Percentiles rank a stretch among this genome's conserved stretches.
Evolutionary conservation across 192 early-diverging fungal genomes (phyloP).

Genomic region (Coemansia sp.): DNA sequence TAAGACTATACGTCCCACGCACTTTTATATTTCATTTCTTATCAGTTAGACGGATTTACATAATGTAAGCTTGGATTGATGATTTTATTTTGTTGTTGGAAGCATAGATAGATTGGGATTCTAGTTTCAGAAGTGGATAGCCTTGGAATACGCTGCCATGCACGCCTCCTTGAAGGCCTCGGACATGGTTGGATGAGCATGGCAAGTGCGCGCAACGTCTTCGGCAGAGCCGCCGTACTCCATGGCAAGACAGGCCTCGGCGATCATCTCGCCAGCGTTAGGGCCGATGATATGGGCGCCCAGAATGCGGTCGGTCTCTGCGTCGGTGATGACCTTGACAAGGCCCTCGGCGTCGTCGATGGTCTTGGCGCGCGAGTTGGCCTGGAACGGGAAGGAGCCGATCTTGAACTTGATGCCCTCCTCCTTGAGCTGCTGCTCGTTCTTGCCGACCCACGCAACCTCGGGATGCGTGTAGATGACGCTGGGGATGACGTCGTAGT

Average conservation of each 20-base stretch:
- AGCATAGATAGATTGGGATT: no score
- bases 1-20: neutral
- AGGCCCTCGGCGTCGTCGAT: slow-evolving; percentile 91
- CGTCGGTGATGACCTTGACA: slow-evolving; percentile 96
- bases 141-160: slow-evolving; percentile 83
- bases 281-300: slow-evolving; percentile 99
- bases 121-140: slow-evolving; percentile 66
- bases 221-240: slow-evolving; percentile 98
- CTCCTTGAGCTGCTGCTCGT: slow-evolving; percentile 90
- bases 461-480: slow-evolving; percentile 99
- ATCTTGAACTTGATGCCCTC: slow-evolving; percentile 83
- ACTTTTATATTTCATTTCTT: no score
- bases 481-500: slow-evolving; percentile 96
- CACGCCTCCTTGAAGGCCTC: slow-evolving; percentile 99
- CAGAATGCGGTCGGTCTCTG: slow-evolving; percentile 92
- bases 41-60: no score
- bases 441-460: slow-evolving; percentile 98
- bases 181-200: slow-evolving; percentile 94
- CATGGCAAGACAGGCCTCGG: slow-evolving; percentile 94
- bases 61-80: no score
- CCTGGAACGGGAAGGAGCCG: slow-evolving; percentile 92
- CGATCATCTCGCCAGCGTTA: slow-evolving; percentile 99
- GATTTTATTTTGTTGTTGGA: no score
- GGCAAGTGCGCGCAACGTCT: slow-evolving; percentile 96
- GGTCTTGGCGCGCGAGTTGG: slow-evolving; percentile 98